These are phyloP conservation scores for Chlorella variabilis DNA, from an alignment of 163 green algal species.

Conservation along the genomic window DNA sequence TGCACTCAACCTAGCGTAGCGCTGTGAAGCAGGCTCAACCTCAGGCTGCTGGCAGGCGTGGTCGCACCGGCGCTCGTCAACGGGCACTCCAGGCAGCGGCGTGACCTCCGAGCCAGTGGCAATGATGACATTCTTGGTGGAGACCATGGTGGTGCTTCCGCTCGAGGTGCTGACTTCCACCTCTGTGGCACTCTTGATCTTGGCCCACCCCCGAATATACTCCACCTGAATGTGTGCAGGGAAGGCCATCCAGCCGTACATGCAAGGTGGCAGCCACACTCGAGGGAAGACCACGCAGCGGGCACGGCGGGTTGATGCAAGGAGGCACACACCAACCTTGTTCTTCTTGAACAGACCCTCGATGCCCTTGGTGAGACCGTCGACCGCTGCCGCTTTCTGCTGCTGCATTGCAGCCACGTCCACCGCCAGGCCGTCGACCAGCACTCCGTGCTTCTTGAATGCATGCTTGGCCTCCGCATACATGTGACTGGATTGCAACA, in stretches of 20 bases:
- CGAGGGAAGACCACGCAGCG: no score
- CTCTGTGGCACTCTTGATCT: conserved; percentile 74
- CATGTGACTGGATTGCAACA: conserved; percentile 96
- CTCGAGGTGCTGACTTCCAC: conserved; percentile 68
- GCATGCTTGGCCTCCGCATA: conserved; percentile 90
- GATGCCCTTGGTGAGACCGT: conserved; percentile 96
- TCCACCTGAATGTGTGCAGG: conserved; percentile 60
- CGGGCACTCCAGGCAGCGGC: conserved; percentile 80
- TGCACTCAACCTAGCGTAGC: no score
- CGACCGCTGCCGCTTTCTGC: conserved; percentile 91
- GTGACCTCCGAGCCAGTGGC: conserved; percentile 95
- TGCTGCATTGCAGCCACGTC: conserved; percentile 93
- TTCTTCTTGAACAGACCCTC: conserved; percentile 99
- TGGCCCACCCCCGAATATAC: conserved; percentile 95
- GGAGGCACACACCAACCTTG: conserved; percentile 81
- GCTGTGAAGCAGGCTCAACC: not conserved
- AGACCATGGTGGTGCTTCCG: conserved; percentile 68
- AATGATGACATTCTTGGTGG: conserved; percentile 97
- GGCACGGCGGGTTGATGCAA: no score
- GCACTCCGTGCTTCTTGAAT: conserved; percentile 87
- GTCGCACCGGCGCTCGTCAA: conserved; percentile 91
- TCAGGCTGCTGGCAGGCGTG: not conserved
- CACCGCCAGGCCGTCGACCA: conserved; percentile 68
- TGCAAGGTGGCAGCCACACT: not conserved
- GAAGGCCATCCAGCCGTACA: no score